These are phyloP conservation scores for Chalciporus chontae DNA, from an alignment of 768 basidiomycete genomes.

Conservation along the genomic window DNA sequence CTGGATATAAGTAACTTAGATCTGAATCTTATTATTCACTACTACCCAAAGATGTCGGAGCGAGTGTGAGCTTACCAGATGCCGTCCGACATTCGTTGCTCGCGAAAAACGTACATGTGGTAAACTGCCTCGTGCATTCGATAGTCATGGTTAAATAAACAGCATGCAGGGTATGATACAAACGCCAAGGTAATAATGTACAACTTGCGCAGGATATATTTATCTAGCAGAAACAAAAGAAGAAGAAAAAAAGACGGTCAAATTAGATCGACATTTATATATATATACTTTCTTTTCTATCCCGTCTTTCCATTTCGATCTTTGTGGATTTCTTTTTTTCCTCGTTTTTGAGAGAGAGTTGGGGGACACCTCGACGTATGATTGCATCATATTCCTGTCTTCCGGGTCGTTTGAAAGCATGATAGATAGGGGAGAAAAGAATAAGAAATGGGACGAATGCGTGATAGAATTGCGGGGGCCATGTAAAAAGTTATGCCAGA, in stretches of 20 bases:
- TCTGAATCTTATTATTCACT: background rate
- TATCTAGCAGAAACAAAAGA: background rate
- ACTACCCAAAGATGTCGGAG: too few relatives aligned
- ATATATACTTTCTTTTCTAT: constrained; percentile 4
- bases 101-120: too few relatives aligned
- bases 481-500: background rate
- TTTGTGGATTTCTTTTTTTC: background rate
- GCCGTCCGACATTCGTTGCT: too few relatives aligned
- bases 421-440: background rate
- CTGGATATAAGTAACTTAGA: background rate
- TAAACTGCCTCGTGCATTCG: too few relatives aligned
- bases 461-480: background rate
- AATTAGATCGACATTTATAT: constrained; percentile 7
- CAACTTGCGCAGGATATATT: constrained; percentile 9
- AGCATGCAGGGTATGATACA: too few relatives aligned
- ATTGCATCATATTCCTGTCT: background rate
- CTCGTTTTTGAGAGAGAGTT: background rate
- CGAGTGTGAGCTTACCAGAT: too few relatives aligned
- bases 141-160: too few relatives aligned
- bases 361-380: background rate
- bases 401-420: background rate
- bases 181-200: constrained; percentile 2
- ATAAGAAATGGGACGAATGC: background rate
- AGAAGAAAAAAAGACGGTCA: too few relatives aligned
- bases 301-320: background rate